phyloP scores from a whole-genome alignment of 1,284 basidiomycete species.

The Ceratorhiza oryzae-sativae region DNA sequence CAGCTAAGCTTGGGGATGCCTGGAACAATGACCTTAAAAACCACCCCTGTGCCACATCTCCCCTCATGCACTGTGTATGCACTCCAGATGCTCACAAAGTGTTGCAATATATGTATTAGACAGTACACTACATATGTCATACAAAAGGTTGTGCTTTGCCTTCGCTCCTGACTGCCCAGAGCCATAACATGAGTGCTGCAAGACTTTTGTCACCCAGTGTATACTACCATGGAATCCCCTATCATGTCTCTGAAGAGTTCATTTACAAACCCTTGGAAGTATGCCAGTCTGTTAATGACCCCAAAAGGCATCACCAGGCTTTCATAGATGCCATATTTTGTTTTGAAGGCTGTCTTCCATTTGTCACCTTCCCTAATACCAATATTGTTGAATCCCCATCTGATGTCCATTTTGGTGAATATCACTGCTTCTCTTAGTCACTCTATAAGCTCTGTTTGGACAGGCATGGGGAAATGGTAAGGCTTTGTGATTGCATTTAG shows the following conservation, averaged over 20 bases:
- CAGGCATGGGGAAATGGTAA: conserved; percentile 45
- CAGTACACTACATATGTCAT: no score
- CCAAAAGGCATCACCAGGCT: conserved; percentile 54
- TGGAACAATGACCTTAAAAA: no score
- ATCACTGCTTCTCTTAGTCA: conserved; percentile 42
- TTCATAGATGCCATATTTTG: conserved; percentile 48
- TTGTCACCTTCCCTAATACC: conserved; percentile 46
- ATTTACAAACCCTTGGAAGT: conserved; percentile 48
- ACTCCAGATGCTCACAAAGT: no score
- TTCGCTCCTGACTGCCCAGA: no score
- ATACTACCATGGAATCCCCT: conserved; percentile 39
- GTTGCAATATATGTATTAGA: no score
- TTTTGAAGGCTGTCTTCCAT: conserved; percentile 52
- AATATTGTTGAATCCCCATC: conserved; percentile 48
- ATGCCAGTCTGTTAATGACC: conserved; percentile 52
- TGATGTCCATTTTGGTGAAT: conserved; percentile 50
- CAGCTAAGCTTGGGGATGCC: no score
- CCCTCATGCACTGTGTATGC: no score
- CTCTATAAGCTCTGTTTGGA: conserved; percentile 46
- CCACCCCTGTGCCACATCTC: no score
- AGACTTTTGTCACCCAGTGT: conserved; percentile 53
- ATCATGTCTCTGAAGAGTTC: conserved; percentile 39
- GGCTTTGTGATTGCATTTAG: not conserved
- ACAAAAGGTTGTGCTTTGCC: no score
- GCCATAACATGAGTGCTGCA: no score